Evolutionary conservation across 2,329 filamentous ascomycete species (phyloP).

Genomic region (Neofusicoccum umdonicola): DNA sequence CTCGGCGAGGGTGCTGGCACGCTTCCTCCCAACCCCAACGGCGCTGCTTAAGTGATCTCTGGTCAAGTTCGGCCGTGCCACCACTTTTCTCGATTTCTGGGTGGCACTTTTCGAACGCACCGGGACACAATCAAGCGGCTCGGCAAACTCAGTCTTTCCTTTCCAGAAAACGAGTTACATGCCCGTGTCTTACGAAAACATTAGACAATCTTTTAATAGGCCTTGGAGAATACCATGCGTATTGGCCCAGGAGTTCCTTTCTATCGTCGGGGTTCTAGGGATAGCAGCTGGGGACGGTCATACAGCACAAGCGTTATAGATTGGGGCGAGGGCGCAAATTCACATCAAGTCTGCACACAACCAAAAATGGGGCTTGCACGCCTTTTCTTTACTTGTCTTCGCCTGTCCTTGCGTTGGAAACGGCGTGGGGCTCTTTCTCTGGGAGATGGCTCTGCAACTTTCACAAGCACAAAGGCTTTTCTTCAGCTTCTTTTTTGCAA

Average conservation of each 20-base stretch:
- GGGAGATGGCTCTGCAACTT: slow-evolving; percentile 9
- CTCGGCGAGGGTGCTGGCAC: slow-evolving; percentile 28
- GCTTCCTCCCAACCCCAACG: slow-evolving; percentile 14
- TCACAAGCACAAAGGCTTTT: background rate
- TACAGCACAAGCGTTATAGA: slow-evolving; percentile 11
- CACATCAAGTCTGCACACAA: slow-evolving; percentile 10
- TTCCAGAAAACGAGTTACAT: slow-evolving; percentile 3
- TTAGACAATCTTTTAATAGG: slow-evolving; percentile 14
- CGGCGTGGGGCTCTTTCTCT: slow-evolving; percentile 2
- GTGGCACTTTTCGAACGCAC: background rate
- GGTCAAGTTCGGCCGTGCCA: background rate
- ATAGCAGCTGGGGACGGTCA: slow-evolving; percentile 11
- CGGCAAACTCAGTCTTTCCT: background rate
- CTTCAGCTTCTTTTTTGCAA: background rate
- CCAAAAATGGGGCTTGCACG: background rate
- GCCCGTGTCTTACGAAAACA: slow-evolving; percentile 12
- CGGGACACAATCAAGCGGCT: background rate
- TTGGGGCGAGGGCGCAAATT: slow-evolving; percentile 10
- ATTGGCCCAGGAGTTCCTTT: slow-evolving; percentile 6
- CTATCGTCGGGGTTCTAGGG: slow-evolving; percentile 10
- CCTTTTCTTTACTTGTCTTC: background rate
- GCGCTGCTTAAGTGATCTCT: slow-evolving; percentile 5
- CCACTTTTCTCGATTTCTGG: background rate
- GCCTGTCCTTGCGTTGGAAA: background rate
- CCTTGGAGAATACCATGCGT: slow-evolving; percentile 8